Evolutionary conservation across 306 rosid species (phyloP), one percentile per base, ranked within the genome.

Genomic region (Potentilla sterilis): DNA sequence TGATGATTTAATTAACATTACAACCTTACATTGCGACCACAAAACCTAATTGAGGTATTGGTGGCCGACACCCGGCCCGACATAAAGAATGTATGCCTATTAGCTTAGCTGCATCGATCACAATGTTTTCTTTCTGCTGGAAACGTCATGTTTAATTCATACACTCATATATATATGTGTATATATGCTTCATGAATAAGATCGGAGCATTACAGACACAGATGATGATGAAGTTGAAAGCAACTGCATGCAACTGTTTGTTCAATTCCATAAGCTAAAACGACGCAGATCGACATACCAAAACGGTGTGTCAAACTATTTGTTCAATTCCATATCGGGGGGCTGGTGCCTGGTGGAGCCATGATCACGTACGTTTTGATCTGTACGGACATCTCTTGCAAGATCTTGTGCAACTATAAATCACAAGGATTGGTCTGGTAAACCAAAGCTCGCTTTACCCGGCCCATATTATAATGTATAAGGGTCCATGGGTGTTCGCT

Each of bases 81-180:
- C 78, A 79, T 61, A 75, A 81, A 51, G 92, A 90, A 88, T 87
- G 85, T 80, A 75, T 84, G 47, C 86, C 76, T 57, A 57, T 57
- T 57, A 57, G 15, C 35, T 57, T 3, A 57, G 14, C 34, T 52
- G 0, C 9, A 2, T 7, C 28, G 2, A 7, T n/a, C 12, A 52
- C 28, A 1, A 2, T 6, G 24, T 19, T 48, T 19, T 48, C 12
- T 52, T 19, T 19, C 64, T 42, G 18, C 64, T 42, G 18, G 67
- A 64, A 48, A 77, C 22, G 40, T 52, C 66, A 12, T 32, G n/a
- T 61, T 61, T 13, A 32, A 12, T 12, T 61, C 10, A n/a, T 19
- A 21, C 28, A 7, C 4, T 46, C 1, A 46, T 46, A 2, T 1
- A 28, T 28, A 28, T 10, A 18, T 52, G 7, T 21, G 7, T n/a